These are phyloP conservation scores for Stentor coeruleus DNA, from an alignment of 73 alveolate genomes.

Conservation along the genomic window DNA sequence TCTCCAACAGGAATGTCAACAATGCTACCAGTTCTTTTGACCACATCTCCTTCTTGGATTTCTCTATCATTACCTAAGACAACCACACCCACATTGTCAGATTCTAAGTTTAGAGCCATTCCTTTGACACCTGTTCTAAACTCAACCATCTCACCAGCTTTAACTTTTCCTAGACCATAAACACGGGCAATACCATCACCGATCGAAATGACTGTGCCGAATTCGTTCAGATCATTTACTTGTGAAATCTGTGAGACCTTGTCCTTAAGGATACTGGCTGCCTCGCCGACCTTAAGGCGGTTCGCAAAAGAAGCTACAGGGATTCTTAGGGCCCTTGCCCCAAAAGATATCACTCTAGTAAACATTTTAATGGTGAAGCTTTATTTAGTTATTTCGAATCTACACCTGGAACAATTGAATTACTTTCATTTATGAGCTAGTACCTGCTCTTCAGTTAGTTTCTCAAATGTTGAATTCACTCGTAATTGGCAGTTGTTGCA, in stretches of 20 bases:
- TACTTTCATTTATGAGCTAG: neutral
- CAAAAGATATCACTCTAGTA: too few relatives aligned
- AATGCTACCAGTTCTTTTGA: slow-evolving; percentile 90
- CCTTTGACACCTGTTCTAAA: slow-evolving; percentile 92
- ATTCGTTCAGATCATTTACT: slow-evolving; percentile 58
- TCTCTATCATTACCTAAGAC: slow-evolving; percentile 85
- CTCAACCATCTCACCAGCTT: slow-evolving; percentile 98
- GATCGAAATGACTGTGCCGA: slow-evolving; percentile 90
- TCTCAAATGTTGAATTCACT: slow-evolving; percentile 2
- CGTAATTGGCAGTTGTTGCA: slow-evolving; percentile 4
- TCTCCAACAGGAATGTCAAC: slow-evolving; percentile 90
- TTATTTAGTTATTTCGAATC: neutral
- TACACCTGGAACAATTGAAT: neutral
- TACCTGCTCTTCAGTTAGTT: slow-evolving; percentile 5
- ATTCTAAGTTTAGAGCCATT: slow-evolving; percentile 93
- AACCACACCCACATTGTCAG: slow-evolving; percentile 96
- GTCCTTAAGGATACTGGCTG: slow-evolving; percentile 52
- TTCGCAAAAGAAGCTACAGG: too few relatives aligned
- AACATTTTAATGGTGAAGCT: too few relatives aligned
- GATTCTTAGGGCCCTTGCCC: too few relatives aligned
- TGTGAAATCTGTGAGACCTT: slow-evolving; percentile 52
- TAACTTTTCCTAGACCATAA: slow-evolving; percentile 85
- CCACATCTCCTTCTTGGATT: slow-evolving; percentile 63
- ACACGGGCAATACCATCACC: slow-evolving; percentile 98
- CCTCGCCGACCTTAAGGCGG: slow-evolving; percentile 45